Evolutionary conservation across 2,329 filamentous ascomycete species (phyloP).

Genomic region (Pseudonectria foliicola): DNA sequence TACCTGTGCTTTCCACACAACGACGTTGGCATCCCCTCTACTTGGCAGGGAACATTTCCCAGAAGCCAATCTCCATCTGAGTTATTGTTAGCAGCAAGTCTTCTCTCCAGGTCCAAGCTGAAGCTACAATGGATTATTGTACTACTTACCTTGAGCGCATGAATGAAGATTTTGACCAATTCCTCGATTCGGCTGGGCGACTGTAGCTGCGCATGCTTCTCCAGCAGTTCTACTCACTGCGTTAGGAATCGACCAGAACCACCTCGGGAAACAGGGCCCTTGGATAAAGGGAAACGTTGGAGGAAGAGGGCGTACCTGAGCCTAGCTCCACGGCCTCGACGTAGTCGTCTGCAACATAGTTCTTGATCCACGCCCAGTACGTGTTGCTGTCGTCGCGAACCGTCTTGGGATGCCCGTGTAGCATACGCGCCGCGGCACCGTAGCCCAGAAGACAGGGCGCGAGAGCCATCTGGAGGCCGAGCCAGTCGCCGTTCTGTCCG

Average conservation of each 20-base stretch:
- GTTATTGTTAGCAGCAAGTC: not conserved
- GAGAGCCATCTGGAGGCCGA: constrained; percentile 77
- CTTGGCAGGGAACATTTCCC: constrained; percentile 44
- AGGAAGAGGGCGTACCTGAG: constrained; percentile 45
- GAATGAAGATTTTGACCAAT: constrained; percentile 74
- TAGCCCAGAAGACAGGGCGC: constrained; percentile 90
- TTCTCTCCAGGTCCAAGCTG: not conserved
- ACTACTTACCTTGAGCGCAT: constrained; percentile 68
- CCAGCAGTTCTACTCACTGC: constrained; percentile 56
- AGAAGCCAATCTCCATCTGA: constrained; percentile 49
- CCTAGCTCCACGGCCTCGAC: constrained; percentile 62
- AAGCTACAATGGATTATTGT: no score
- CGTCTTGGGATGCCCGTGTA: constrained; percentile 57
- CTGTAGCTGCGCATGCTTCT: constrained; percentile 65
- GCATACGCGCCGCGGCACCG: constrained; percentile 65
- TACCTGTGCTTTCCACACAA: not conserved
- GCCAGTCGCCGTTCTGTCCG: constrained; percentile 79
- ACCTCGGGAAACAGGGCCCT: no score
- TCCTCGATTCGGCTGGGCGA: constrained; percentile 73
- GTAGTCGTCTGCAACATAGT: constrained; percentile 79
- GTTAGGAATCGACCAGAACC: constrained; percentile 1
- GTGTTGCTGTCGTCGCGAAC: constrained; percentile 53
- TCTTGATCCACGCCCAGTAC: constrained; percentile 90
- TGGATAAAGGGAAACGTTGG: not conserved
- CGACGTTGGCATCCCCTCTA: constrained; percentile 3